Conservation (phyloP, 73 alveolate species). For the Paraurostyla sp. region DNA sequence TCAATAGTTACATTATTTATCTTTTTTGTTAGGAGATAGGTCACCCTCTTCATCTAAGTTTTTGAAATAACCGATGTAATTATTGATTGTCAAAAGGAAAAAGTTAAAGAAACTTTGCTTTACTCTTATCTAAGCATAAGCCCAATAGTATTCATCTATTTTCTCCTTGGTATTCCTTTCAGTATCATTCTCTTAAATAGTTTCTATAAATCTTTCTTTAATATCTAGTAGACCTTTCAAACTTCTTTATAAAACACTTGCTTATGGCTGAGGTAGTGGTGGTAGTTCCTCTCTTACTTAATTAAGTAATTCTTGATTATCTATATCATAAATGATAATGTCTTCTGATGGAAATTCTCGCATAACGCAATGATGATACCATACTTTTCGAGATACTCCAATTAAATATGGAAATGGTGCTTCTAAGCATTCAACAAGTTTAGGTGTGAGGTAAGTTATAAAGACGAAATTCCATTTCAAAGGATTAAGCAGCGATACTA, state of each 20-base stretch:
- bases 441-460: slow-evolving; percentile 64
- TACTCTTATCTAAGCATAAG: slow-evolving; percentile 52
- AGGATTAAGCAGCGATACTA: slow-evolving; percentile 54
- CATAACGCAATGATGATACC: slow-evolving; percentile 60
- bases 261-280: slow-evolving; percentile 53
- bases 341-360: slow-evolving; percentile 53
- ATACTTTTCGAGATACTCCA: slow-evolving; percentile 47
- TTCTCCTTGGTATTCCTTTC: slow-evolving; percentile 11
- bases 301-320: slow-evolving; percentile 20
- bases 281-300: slow-evolving; percentile 50
- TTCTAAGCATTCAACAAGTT: slow-evolving; percentile 58
- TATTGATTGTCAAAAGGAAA: slow-evolving; percentile 67
- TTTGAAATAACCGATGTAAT: slow-evolving; percentile 54
- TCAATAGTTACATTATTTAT: not conserved
- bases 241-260: slow-evolving; percentile 38
- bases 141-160: slow-evolving; percentile 62
- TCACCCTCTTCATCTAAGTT: slow-evolving; percentile 29
- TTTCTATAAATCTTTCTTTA: slow-evolving; percentile 43
- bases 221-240: slow-evolving; percentile 57
- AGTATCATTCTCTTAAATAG: slow-evolving; percentile 27
- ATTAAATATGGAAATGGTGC: slow-evolving; percentile 69
- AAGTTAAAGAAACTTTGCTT: slow-evolving; percentile 66
- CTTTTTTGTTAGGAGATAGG: slow-evolving; percentile 37
- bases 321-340: slow-evolving; percentile 43
- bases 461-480: slow-evolving; percentile 59